Conservation (phyloP, 208 protist species). For the Polymyxa betae region DNA sequence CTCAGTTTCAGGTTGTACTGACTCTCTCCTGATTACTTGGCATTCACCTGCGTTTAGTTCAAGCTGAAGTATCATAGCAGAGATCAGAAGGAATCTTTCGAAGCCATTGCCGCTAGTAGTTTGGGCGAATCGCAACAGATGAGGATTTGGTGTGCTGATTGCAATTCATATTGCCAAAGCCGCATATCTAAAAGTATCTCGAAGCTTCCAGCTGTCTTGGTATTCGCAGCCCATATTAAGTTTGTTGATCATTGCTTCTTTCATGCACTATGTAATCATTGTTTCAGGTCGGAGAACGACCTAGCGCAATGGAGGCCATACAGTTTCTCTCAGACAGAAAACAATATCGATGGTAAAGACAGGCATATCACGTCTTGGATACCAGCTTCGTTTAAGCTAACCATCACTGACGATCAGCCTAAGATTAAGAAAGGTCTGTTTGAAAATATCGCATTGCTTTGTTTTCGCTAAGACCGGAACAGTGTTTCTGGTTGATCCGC, state of each 20-base stretch:
- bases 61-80: background rate
- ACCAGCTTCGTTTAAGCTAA: background rate
- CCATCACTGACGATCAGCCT: constrained; percentile 1
- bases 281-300: background rate
- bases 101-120: background rate
- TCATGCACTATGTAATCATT: background rate
- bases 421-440: background rate
- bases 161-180: constrained; percentile 23
- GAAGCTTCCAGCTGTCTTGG: background rate
- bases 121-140: background rate
- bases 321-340: background rate
- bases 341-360: background rate
- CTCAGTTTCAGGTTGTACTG: background rate
- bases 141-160: constrained; percentile 39
- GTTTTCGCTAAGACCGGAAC: too few species aligned
- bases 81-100: background rate
- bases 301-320: background rate
- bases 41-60: background rate
- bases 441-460: background rate
- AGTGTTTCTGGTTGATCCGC: too few species aligned
- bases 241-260: background rate
- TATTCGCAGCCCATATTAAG: constrained; percentile 29
- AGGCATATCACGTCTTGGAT: background rate
- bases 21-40: background rate
- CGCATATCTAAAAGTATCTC: background rate